Evolutionary conservation across 1,284 basidiomycete species (phyloP).

Genomic region (Boletus nobilissimus): DNA sequence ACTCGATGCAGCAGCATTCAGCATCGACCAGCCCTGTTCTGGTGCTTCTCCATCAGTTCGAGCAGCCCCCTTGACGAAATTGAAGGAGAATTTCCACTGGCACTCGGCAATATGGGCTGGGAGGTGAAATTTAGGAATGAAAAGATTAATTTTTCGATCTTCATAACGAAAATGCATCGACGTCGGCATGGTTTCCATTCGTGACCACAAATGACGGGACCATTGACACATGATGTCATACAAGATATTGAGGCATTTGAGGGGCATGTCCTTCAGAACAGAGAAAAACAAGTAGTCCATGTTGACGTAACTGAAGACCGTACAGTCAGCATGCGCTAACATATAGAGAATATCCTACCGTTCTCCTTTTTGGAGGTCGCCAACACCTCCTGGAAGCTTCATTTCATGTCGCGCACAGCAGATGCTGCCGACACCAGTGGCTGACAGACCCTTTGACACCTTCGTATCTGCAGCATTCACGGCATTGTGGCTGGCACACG

Average conservation of each 20-base stretch:
- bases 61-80: too few relatives aligned
- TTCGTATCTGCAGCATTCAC: neutral
- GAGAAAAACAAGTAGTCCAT: constrained; percentile 10
- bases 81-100: too few relatives aligned
- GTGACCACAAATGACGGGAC: neutral
- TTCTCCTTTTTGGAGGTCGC: neutral
- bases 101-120: too few relatives aligned
- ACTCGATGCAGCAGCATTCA: too few relatives aligned
- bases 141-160: too few relatives aligned
- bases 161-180: too few relatives aligned
- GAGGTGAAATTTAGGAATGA: too few relatives aligned
- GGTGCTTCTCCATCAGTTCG: too few relatives aligned
- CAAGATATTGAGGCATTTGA: neutral
- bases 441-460: neutral
- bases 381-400: neutral
- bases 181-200: neutral
- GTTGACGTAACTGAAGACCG: too few relatives aligned
- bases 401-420: neutral
- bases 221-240: constrained; percentile 11
- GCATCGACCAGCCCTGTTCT: too few relatives aligned
- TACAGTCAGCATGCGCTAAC: too few relatives aligned
- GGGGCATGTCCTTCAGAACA: neutral
- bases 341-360: too few relatives aligned
- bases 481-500: neutral
- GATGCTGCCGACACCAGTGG: neutral